Conservation (phyloP, 1,139 yeast species). For the Saccharomyces hybrid region DNA sequence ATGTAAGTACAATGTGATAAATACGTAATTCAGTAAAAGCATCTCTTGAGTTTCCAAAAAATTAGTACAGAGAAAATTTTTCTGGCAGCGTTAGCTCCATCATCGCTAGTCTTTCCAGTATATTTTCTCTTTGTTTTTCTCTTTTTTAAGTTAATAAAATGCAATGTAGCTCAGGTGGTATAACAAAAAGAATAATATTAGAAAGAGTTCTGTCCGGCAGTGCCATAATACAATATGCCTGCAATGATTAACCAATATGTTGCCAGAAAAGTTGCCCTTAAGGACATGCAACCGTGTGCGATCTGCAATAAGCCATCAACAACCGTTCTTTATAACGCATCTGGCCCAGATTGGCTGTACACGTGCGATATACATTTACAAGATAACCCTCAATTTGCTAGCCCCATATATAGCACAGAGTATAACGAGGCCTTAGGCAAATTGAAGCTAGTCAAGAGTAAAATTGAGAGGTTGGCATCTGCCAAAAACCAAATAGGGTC, state of each 20-base stretch:
- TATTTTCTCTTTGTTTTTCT: neutral
- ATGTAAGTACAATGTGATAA: neutral
- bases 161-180: too few relatives aligned
- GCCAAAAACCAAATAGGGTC: conserved; percentile 11
- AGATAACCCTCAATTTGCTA: conserved; percentile 54
- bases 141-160: neutral
- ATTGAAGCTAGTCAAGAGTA: conserved; percentile 36
- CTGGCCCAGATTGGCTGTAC: conserved; percentile 57
- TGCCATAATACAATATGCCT: neutral
- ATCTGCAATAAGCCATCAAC: conserved; percentile 62
- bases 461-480: conserved; percentile 32
- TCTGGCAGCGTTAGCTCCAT: neutral
- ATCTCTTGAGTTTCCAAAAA: neutral
- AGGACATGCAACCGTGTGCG: conserved; percentile 50
- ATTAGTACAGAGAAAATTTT: neutral
- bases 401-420: conserved; percentile 42
- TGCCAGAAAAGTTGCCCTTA: conserved; percentile 46
- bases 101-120: neutral
- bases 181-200: too few relatives aligned
- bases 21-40: neutral
- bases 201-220: too few relatives aligned
- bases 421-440: conserved; percentile 39
- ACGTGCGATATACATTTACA: conserved; percentile 56
- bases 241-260: conserved; percentile 26
- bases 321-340: too few relatives aligned